Evolutionary conservation across 345 rosid species (phyloP).

Genomic region (Eucalyptus microcorys): DNA sequence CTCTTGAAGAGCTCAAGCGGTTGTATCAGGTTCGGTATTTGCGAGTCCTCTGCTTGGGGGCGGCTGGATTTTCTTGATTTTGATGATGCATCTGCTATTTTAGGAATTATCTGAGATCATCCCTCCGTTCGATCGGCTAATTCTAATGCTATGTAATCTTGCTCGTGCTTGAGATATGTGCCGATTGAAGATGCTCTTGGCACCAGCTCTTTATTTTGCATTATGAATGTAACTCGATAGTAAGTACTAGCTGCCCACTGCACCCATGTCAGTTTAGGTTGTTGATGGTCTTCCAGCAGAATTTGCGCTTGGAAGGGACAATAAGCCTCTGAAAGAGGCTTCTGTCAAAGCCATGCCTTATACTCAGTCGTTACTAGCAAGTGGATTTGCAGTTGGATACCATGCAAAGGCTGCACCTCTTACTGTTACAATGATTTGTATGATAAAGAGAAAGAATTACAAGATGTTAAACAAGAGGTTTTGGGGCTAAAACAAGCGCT

Average conservation of each 20-base stretch:
- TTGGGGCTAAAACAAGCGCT: conserved; percentile 58
- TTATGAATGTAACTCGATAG: neutral
- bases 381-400: conserved; percentile 63
- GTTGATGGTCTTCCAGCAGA: conserved; percentile 98
- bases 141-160: conserved; percentile 52
- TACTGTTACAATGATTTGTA: conserved; percentile 57
- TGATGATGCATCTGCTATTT: neutral
- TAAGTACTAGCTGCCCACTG: conserved; percentile 1
- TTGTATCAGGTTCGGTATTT: conserved; percentile 37
- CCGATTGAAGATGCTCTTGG: neutral
- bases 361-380: conserved; percentile 56
- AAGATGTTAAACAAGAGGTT: conserved; percentile 72
- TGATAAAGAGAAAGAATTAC: conserved; percentile 79
- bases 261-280: conserved; percentile 43
- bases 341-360: conserved; percentile 72
- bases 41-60: neutral
- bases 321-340: conserved; percentile 31
- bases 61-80: neutral
- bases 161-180: neutral
- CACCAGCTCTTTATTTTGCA: neutral
- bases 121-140: conserved; percentile 47
- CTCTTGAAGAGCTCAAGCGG: conserved; percentile 37
- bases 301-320: conserved; percentile 71
- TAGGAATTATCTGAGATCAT: conserved; percentile 72
- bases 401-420: conserved; percentile 98